phyloP scores from a whole-genome alignment of 2,329 filamentous ascomycete genomes.

The Escovopsis sp. region DNA sequence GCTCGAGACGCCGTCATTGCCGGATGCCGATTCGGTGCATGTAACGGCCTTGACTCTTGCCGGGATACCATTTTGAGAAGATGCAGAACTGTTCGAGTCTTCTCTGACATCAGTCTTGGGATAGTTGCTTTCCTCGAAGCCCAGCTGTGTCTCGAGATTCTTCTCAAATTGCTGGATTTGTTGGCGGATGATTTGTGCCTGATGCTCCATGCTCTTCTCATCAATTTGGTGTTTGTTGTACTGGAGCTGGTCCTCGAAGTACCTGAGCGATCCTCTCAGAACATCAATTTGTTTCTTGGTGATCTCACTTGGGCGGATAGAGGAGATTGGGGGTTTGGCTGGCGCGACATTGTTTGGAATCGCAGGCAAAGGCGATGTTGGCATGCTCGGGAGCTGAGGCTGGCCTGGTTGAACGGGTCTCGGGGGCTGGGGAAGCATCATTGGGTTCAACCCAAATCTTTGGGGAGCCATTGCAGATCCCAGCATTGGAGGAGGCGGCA shows the following conservation, averaged over 20 bases:
- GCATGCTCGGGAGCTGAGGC: slow-evolving; percentile 5
- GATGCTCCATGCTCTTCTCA: slow-evolving; percentile 33
- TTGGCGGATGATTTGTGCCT: slow-evolving; percentile 26
- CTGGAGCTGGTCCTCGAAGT: slow-evolving; percentile 41
- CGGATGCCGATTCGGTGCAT: slow-evolving; percentile 6
- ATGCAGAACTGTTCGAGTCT: slow-evolving; percentile 8
- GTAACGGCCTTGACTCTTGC: slow-evolving; percentile 4
- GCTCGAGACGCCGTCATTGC: slow-evolving; percentile 6
- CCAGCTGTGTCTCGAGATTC: slow-evolving; percentile 28
- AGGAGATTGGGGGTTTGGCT: slow-evolving; percentile 34
- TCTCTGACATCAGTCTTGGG: slow-evolving; percentile 19
- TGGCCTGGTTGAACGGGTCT: slow-evolving; percentile 8
- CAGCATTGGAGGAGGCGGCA: slow-evolving; percentile 13
- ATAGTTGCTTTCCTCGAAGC: slow-evolving; percentile 30
- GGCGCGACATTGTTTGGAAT: slow-evolving; percentile 5
- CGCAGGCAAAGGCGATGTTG: slow-evolving; percentile 7
- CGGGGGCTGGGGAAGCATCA: slow-evolving; percentile 11
- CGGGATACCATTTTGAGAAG: slow-evolving; percentile 5
- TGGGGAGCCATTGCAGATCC: slow-evolving; percentile 9
- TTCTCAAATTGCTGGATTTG: slow-evolving; percentile 37
- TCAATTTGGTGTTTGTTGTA: slow-evolving; percentile 51
- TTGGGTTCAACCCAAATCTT: slow-evolving; percentile 8
- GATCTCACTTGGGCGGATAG: slow-evolving; percentile 46
- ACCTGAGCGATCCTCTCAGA: slow-evolving; percentile 38
- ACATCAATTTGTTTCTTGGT: slow-evolving; percentile 41